phyloP scores from a whole-genome alignment of 2,329 filamentous ascomycete genomes.

The Penicillium palitans region DNA sequence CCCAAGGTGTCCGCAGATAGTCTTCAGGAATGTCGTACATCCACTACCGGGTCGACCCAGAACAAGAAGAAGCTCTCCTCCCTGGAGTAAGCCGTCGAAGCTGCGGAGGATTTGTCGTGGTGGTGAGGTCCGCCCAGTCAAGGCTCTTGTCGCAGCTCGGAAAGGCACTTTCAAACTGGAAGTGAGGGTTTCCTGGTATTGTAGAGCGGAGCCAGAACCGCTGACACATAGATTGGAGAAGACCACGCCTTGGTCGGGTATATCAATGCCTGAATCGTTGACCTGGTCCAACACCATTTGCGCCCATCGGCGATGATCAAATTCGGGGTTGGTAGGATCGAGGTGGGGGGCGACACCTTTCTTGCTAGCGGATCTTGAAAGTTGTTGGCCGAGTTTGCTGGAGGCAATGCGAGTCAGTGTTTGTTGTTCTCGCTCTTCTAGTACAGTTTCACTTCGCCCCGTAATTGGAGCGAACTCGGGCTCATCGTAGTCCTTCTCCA shows the following conservation, averaged over 20 bases:
- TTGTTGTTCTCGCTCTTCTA: slow-evolving; percentile 20
- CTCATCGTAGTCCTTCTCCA: slow-evolving; percentile 17
- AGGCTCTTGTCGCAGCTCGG: slow-evolving; percentile 26
- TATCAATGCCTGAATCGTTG: slow-evolving; percentile 25
- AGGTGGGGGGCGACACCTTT: slow-evolving; percentile 22
- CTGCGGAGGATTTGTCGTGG: slow-evolving; percentile 22
- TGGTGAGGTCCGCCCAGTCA: slow-evolving; percentile 35
- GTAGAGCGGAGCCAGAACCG: slow-evolving; percentile 27
- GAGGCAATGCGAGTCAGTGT: slow-evolving; percentile 26
- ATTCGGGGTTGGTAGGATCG: slow-evolving; percentile 24
- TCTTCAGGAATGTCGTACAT: slow-evolving; percentile 56
- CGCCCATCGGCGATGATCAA: slow-evolving; percentile 31
- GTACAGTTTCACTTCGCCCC: slow-evolving; percentile 6
- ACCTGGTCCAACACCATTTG: slow-evolving; percentile 23
- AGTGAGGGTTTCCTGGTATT: slow-evolving; percentile 27
- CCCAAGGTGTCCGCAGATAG: slow-evolving; percentile 47
- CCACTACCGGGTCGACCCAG: slow-evolving; percentile 51
- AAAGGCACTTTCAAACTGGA: slow-evolving; percentile 33
- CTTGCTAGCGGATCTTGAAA: slow-evolving; percentile 18
- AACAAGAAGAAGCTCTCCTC: slow-evolving; percentile 54
- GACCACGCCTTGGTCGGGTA: slow-evolving; percentile 26
- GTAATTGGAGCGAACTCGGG: slow-evolving; percentile 23
- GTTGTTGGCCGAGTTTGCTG: slow-evolving; percentile 22
- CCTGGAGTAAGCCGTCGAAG: slow-evolving; percentile 25
- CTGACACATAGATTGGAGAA: slow-evolving; percentile 28